phyloP scores from a whole-genome alignment of 164 flowering plant genomes.

The Chimonanthus praecox region DNA sequence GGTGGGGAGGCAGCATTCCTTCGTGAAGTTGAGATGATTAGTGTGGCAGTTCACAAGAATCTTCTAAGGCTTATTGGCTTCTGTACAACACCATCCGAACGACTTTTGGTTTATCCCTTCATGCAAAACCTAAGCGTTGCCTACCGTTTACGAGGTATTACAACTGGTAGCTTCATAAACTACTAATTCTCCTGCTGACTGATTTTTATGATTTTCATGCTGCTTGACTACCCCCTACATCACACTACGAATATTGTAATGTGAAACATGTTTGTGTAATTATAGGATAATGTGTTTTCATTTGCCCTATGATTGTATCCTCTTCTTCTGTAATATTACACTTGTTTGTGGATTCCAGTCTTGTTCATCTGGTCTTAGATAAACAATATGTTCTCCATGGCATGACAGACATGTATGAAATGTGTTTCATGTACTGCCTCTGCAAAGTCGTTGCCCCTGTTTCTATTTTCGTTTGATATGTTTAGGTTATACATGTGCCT shows the following conservation, averaged over 20 bases:
- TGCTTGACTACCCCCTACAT: too few relatives aligned
- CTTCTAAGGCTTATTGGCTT: constrained; percentile 80
- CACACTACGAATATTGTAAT: too few relatives aligned
- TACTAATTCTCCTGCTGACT: not conserved
- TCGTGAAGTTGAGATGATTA: constrained; percentile 96
- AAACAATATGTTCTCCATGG: not conserved
- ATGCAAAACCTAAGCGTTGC: constrained; percentile 97
- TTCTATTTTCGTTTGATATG: not conserved
- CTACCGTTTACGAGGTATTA: constrained; percentile 68
- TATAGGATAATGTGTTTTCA: too few relatives aligned
- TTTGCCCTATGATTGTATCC: too few relatives aligned
- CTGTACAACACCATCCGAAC: constrained; percentile 88
- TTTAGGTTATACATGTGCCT: not conserved
- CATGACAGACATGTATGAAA: not conserved
- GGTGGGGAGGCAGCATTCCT: constrained; percentile 94
- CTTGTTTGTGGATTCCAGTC: not conserved
- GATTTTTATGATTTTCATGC: not conserved
- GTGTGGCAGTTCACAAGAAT: constrained; percentile 91
- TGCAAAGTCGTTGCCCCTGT: not conserved
- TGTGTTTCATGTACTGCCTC: not conserved
- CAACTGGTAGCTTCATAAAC: not conserved
- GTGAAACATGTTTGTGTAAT: not conserved
- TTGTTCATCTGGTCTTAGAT: not conserved
- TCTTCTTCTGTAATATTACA: too few relatives aligned
- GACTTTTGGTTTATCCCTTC: constrained; percentile 86